Conservation (phyloP, 2,329 filamentous ascomycete genomes). For the Periconia digitata region DNA sequence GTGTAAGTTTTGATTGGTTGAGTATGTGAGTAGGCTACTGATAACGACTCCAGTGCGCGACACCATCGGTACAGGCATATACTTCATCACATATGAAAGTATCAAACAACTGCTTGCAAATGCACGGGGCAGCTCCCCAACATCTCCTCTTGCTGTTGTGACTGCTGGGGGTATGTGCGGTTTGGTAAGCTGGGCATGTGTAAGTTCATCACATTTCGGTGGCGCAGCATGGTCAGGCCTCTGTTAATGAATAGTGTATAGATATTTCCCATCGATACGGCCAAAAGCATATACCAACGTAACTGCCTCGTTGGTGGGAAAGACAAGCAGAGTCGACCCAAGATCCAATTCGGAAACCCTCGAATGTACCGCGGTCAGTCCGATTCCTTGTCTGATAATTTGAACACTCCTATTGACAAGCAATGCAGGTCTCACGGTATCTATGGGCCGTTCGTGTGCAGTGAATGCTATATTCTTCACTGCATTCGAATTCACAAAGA, state of each 20-base stretch:
- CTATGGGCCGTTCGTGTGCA: conserved; percentile 77
- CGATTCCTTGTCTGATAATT: not conserved
- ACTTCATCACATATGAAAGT: conserved; percentile 89
- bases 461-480: conserved; percentile 92
- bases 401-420: conserved; percentile 4
- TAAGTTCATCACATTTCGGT: conserved; percentile 46
- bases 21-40: not conserved
- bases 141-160: conserved; percentile 76
- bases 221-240: not conserved
- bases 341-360: conserved; percentile 75
- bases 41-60: conserved; percentile 65
- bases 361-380: conserved; percentile 74
- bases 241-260: conserved; percentile 20
- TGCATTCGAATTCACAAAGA: conserved; percentile 80
- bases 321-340: conserved; percentile 59
- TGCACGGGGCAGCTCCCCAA: conserved; percentile 71
- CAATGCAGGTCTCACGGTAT: conserved; percentile 66
- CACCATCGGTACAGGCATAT: conserved; percentile 79
- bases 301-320: conserved; percentile 72
- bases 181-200: conserved; percentile 80
- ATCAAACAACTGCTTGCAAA: conserved; percentile 80
- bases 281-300: conserved; percentile 83
- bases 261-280: conserved; percentile 71
- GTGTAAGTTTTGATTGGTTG: conserved; percentile 53
- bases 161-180: conserved; percentile 79